These are phyloP conservation scores for Penicillium italicum DNA, from an alignment of 2,329 filamentous ascomycete genomes.

Conservation along the genomic window DNA sequence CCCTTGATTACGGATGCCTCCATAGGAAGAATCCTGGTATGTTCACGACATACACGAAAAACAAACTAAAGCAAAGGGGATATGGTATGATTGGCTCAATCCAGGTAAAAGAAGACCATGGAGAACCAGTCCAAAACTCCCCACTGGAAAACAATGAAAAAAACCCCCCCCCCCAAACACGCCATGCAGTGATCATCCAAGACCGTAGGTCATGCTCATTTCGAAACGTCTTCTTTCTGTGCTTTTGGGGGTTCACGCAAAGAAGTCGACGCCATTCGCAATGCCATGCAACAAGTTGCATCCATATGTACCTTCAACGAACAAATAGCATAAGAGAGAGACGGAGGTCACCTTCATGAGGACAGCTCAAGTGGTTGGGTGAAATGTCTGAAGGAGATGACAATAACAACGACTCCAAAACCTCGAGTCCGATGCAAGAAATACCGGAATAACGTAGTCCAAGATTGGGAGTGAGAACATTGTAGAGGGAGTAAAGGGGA, in stretches of 20 bases:
- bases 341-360: background rate
- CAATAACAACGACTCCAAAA: background rate
- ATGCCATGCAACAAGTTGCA: conserved; percentile 25
- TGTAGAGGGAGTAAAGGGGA: background rate
- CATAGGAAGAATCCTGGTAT: background rate
- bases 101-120: conserved; percentile 5
- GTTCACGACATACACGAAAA: background rate
- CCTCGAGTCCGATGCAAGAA: background rate
- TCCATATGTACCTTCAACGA: conserved; percentile 24
- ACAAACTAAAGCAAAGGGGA: conserved; percentile 1
- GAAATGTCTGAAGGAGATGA: background rate
- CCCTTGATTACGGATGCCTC: background rate
- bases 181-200: conserved; percentile 27
- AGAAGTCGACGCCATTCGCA: conserved; percentile 25
- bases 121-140: conserved; percentile 1
- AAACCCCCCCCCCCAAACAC: conserved; percentile 13
- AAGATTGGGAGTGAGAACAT: background rate
- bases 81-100: conserved; percentile 3
- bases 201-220: conserved; percentile 18
- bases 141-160: conserved; percentile 8
- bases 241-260: conserved; percentile 13
- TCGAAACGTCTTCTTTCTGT: conserved; percentile 14
- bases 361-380: background rate
- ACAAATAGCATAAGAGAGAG: background rate
- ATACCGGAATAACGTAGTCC: background rate